These are phyloP conservation scores for Nigrograna mackinnonii DNA, from an alignment of 2,329 filamentous ascomycete species.

Conservation along the genomic window DNA sequence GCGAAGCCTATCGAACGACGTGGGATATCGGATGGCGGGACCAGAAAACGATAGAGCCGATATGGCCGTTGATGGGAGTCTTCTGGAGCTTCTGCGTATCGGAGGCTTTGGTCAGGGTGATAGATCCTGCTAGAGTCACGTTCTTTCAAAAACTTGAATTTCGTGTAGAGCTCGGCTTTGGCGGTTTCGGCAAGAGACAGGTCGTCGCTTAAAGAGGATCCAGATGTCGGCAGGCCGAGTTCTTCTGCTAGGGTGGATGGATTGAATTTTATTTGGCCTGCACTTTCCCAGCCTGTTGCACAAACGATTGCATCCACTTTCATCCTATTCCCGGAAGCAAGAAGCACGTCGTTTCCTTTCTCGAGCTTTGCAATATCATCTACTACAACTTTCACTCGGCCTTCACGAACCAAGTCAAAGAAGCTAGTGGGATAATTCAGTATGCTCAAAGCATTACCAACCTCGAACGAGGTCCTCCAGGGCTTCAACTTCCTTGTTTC, in stretches of 20 bases:
- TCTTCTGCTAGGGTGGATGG: slow-evolving; percentile 46
- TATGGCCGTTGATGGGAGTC: slow-evolving; percentile 20
- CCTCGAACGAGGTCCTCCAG: slow-evolving; percentile 53
- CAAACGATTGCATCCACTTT: slow-evolving; percentile 57
- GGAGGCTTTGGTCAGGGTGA: slow-evolving; percentile 22
- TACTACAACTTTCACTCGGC: slow-evolving; percentile 59
- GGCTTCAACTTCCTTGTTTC: slow-evolving; percentile 48
- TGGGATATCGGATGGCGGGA: slow-evolving; percentile 33
- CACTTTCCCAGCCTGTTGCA: slow-evolving; percentile 61
- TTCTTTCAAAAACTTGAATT: slow-evolving; percentile 19
- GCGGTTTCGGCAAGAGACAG: slow-evolving; percentile 35
- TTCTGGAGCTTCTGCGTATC: slow-evolving; percentile 9
- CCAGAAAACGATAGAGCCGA: slow-evolving; percentile 49
- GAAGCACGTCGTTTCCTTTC: slow-evolving; percentile 46
- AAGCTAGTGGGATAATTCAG: slow-evolving; percentile 63
- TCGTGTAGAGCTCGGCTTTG: slow-evolving; percentile 13
- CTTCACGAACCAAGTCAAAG: slow-evolving; percentile 58
- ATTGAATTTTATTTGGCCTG: slow-evolving; percentile 54
- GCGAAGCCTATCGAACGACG: slow-evolving; percentile 42
- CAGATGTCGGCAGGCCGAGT: slow-evolving; percentile 51
- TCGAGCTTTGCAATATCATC: slow-evolving; percentile 58
- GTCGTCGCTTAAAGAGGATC: slow-evolving; percentile 26
- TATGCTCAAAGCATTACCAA: slow-evolving; percentile 61
- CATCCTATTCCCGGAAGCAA: slow-evolving; percentile 51
- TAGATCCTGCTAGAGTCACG: slow-evolving; percentile 18